Base-by-base conservation (phyloP, 495 filamentous ascomycete genomes). In the Neurospora sublineolata region DNA sequence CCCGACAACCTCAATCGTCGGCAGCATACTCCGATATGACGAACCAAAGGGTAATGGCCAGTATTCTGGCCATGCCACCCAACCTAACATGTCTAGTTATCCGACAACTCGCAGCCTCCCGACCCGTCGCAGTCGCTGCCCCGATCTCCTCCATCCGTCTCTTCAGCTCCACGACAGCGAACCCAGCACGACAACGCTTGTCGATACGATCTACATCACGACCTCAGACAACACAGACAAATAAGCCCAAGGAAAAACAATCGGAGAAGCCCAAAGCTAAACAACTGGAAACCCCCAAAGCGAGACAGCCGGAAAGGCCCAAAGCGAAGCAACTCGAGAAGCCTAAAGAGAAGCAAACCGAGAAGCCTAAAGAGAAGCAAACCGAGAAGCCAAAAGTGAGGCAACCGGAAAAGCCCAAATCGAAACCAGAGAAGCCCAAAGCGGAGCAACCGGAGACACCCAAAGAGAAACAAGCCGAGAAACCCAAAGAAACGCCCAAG, bases 1-100 rank as follows among this genome's bases (percentile, higher is more conserved):
- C 20, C 67, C 33, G 20, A 39, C 33, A 12, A 6, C 18, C 33
- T 6, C 16, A 68, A n/a, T 36, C 10, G 30, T 38, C 30, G 37
- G 33, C 18, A 68, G 9, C 1, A 41, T 37, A 40, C 20, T 14
- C 30, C 12, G 30, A 5, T 9, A 72, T 72, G 75, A 68, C 69
- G 27, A 37, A 30, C 2, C 33, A 27, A 27, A 30, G 68, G 36
- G 36, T n/a, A 40, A 36, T 69, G 38, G 68, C 67, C 33, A 73
- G 30, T n/a, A 37, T 76, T 10, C 20, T 72, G 37, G 72, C 73
- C 37, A 74, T 74, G 69, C 73, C 75, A 16, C 70, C 73, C 12
- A 64, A 69, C 36, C 67, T 77, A 20, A 68, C 72, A 5, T 69
- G 33, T 33, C 42, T 75, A 11, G 41, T 74, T 37, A 37, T 78